Evolutionary conservation across 257 asterid species (phyloP).

Genomic region (Henckelia pumila): DNA sequence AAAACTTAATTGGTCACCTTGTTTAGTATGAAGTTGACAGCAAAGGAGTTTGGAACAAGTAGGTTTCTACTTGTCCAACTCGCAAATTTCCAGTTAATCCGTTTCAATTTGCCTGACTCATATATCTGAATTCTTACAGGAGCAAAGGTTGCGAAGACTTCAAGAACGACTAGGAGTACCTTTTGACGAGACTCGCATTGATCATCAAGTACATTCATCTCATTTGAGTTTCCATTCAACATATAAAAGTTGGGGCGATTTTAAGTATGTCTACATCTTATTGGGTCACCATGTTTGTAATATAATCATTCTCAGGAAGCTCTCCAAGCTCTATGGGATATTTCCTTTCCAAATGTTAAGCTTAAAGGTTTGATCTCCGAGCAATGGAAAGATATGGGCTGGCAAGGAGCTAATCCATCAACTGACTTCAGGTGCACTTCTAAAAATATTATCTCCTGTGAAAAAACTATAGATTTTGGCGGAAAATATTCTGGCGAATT

Average conservation of each 20-base stretch:
- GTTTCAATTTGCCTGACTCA: background rate
- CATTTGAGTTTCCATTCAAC: constrained; percentile 8
- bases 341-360: constrained; percentile 66
- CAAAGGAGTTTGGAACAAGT: background rate
- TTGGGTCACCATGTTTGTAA: constrained; percentile 10
- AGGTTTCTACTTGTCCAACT: background rate
- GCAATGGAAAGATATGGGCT: constrained; percentile 99
- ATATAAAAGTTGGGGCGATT: constrained; percentile 1
- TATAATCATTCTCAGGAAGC: constrained; percentile 57
- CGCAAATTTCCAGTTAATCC: background rate
- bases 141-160: constrained; percentile 65
- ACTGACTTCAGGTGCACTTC: constrained; percentile 79
- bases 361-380: constrained; percentile 76
- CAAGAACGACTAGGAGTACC: constrained; percentile 76
- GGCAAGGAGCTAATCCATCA: constrained; percentile 96
- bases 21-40: background rate
- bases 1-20: background rate
- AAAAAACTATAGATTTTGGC: background rate
- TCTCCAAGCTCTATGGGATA: constrained; percentile 68
- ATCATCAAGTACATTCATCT: constrained; percentile 66
- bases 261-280: background rate
- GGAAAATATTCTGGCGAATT: background rate
- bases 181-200: constrained; percentile 65
- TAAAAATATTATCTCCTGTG: too few relatives aligned
- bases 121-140: constrained; percentile 46